Evolutionary conservation across 1,284 basidiomycete genomes (phyloP).

Genomic region (Rhodotorula sp.): DNA sequence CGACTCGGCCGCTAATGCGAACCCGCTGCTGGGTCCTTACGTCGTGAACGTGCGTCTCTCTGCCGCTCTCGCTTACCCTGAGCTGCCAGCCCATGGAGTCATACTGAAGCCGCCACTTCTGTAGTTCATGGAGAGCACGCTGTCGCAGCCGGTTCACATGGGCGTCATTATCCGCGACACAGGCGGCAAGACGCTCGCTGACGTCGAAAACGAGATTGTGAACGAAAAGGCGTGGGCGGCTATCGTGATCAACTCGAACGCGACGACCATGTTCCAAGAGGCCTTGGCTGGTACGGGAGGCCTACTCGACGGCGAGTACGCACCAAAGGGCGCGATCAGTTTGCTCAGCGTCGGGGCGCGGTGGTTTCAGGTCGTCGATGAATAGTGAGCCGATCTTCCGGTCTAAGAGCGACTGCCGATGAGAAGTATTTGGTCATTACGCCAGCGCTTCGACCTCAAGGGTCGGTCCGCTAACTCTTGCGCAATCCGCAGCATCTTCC

Average conservation of each 20-base stretch:
- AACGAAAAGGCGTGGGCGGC: slow-evolving; percentile 41
- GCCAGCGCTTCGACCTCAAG: too few species aligned
- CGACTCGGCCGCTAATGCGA: slow-evolving; percentile 35
- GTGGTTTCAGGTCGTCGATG: slow-evolving; percentile 44
- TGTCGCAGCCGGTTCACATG: slow-evolving; percentile 39
- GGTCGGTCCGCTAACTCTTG: background rate
- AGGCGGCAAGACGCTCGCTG: slow-evolving; percentile 41
- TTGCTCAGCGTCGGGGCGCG: slow-evolving; percentile 43
- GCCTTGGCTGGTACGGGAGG: slow-evolving; percentile 29
- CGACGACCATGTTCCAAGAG: slow-evolving; percentile 34
- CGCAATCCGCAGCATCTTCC: slow-evolving; percentile 1
- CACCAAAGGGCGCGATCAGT: slow-evolving; percentile 45
- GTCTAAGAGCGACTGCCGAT: slow-evolving; percentile 29
- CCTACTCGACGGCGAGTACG: slow-evolving; percentile 43
- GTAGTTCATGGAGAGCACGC: slow-evolving; percentile 4
- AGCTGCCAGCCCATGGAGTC: too few species aligned
- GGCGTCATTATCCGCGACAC: slow-evolving; percentile 41
- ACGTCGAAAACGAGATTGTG: slow-evolving; percentile 42
- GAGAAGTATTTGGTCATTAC: background rate
- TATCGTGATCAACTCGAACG: slow-evolving; percentile 42
- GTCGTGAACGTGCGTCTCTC: background rate
- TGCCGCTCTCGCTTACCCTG: too few species aligned
- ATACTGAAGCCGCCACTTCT: background rate
- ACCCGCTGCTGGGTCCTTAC: slow-evolving; percentile 12
- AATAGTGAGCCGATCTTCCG: background rate